Percentiles rank a stretch among this genome's conserved stretches.
Evolutionary conservation across 257 asterid species (phyloP).

Genomic region (Vinca minor): DNA sequence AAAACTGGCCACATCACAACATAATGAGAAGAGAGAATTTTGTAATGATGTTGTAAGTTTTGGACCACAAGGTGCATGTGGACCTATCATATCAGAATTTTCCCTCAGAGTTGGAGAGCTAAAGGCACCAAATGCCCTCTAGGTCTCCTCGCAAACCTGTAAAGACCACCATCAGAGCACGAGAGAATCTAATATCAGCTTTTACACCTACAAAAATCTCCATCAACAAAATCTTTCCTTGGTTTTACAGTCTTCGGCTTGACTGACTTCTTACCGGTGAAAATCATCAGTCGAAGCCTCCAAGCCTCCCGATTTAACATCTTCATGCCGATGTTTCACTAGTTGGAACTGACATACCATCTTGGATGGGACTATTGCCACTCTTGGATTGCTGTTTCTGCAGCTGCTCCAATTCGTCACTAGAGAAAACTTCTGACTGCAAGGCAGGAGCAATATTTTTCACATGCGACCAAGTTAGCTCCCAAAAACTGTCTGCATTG

Average conservation of each 20-base stretch:
- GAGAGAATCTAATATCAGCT: background rate
- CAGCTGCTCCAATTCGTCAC: conserved; percentile 54
- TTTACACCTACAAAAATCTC: background rate
- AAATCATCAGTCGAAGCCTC: background rate
- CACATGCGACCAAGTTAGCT: conserved; percentile 73
- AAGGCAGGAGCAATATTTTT: conserved; percentile 57
- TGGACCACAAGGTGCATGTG: no score
- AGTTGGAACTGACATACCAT: conserved; percentile 46
- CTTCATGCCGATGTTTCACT: conserved; percentile 52
- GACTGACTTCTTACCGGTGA: background rate
- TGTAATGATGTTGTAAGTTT: no score
- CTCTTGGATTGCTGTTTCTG: conserved; percentile 35
- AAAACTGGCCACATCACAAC: no score
- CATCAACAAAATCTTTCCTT: background rate
- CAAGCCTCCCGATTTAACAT: background rate
- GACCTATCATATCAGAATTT: no score
- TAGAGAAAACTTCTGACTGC: conserved; percentile 59
- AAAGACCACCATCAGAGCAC: background rate
- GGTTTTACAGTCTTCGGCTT: background rate
- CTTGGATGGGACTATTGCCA: conserved; percentile 25
- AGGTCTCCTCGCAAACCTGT: background rate
- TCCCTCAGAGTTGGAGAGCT: conserved; percentile 1
- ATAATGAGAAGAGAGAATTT: no score
- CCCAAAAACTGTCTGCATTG: conserved; percentile 67
- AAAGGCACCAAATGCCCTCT: conserved; percentile 1